Percentiles rank a stretch among this genome's conserved stretches.
These are phyloP conservation scores for Glaciozyma antarctica DNA, from an alignment of 768 basidiomycete genomes.

Conservation along the genomic window DNA sequence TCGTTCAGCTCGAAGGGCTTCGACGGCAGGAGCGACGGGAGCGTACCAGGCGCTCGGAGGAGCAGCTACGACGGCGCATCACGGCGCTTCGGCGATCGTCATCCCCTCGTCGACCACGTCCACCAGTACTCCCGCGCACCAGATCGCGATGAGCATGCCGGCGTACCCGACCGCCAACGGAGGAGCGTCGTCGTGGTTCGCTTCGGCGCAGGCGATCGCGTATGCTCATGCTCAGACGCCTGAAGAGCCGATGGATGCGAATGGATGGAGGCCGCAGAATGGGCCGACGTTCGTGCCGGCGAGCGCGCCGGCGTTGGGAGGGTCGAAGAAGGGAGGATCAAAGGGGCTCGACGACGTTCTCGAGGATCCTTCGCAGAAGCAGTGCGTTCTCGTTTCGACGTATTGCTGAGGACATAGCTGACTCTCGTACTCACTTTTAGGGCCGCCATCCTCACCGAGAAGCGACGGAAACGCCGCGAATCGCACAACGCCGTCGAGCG, in stretches of 20 bases:
- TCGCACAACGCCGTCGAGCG: slow-evolving; percentile 89
- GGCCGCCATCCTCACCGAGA: slow-evolving; percentile 47
- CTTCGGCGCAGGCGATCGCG: not conserved
- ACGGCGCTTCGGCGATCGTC: slow-evolving; percentile 53
- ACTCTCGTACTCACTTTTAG: not conserved
- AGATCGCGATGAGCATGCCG: slow-evolving; percentile 21
- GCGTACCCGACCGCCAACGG: slow-evolving; percentile 7
- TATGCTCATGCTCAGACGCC: not conserved
- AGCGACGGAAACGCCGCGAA: slow-evolving; percentile 67
- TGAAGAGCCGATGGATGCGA: not conserved
- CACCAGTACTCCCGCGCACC: slow-evolving; percentile 41
- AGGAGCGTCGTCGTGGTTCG: not conserved
- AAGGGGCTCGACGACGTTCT: slow-evolving; percentile 16
- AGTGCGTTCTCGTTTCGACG: not conserved
- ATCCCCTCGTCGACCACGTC: slow-evolving; percentile 52
- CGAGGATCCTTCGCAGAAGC: slow-evolving; percentile 11
- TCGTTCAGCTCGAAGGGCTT: slow-evolving; percentile 35
- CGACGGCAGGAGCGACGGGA: slow-evolving; percentile 46
- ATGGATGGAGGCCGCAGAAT: slow-evolving; percentile 12
- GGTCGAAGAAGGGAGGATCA: not conserved
- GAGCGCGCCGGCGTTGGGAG: slow-evolving; percentile 7
- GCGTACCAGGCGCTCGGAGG: slow-evolving; percentile 35
- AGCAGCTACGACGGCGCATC: slow-evolving; percentile 46
- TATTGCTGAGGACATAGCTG: not conserved
- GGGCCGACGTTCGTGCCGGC: not conserved